phyloP scores from a whole-genome alignment of 768 basidiomycete species.

The Amanita pseudoporphyria region DNA sequence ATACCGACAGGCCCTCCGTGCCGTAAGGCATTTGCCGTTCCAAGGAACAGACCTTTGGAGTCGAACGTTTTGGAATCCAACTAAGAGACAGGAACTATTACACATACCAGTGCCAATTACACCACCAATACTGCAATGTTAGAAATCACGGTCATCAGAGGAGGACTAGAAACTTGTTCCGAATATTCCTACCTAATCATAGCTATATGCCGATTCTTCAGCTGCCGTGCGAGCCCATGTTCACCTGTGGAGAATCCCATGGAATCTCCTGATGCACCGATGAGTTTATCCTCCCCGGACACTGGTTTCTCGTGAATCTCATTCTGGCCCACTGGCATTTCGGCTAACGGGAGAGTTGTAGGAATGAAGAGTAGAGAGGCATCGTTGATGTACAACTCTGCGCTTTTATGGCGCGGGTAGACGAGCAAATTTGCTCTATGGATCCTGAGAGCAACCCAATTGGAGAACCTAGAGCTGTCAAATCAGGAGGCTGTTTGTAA shows the following conservation, averaged over 20 bases:
- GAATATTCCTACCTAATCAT: constrained; percentile 53
- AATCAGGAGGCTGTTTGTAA: no score
- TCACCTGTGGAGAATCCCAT: constrained; percentile 5
- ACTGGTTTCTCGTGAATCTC: constrained; percentile 17
- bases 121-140: constrained; percentile 42
- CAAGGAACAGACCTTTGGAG: constrained; percentile 53
- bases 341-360: background rate
- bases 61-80: background rate
- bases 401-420: background rate
- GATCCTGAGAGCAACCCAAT: no score
- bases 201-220: constrained; percentile 72
- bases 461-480: no score
- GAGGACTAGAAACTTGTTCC: background rate
- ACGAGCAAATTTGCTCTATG: no score
- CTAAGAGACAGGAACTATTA: background rate
- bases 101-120: constrained; percentile 49
- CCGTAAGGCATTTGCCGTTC: constrained; percentile 38
- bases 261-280: constrained; percentile 21
- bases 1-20: constrained; percentile 63
- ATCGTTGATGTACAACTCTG: no score
- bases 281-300: constrained; percentile 23
- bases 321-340: background rate
- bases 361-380: background rate
- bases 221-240: constrained; percentile 40
- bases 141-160: constrained; percentile 1